Conservation (phyloP, 2,329 filamentous ascomycete species). For the Scopulariopsis brevicaulis region DNA sequence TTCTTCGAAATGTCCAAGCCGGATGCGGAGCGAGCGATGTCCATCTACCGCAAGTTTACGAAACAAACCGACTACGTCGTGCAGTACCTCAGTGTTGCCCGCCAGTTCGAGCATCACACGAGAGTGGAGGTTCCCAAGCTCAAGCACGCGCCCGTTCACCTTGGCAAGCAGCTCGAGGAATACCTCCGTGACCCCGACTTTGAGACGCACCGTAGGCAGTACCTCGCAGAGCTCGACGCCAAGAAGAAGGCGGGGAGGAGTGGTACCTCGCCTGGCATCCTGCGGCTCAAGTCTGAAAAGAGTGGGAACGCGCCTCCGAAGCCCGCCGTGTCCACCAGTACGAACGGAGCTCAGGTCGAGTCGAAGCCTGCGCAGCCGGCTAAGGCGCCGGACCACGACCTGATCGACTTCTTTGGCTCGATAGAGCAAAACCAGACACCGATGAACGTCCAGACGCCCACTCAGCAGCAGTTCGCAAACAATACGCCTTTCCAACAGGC, state of each 20-base stretch:
- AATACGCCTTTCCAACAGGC: conserved; percentile 21
- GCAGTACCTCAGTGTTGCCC: conserved; percentile 74
- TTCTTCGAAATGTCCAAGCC: conserved; percentile 97
- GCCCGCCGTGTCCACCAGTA: conserved; percentile 17
- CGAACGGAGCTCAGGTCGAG: neutral
- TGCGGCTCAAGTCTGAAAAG: conserved; percentile 22
- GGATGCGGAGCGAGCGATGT: conserved; percentile 83
- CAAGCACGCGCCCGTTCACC: conserved; percentile 89
- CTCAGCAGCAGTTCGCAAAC: conserved; percentile 20
- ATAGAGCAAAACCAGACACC: conserved; percentile 82
- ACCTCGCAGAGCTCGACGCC: conserved; percentile 75
- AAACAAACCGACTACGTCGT: conserved; percentile 89
- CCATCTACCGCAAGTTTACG: conserved; percentile 86
- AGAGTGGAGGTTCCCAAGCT: conserved; percentile 90
- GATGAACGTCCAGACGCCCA: conserved; percentile 36
- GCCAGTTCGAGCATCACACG: conserved; percentile 86
- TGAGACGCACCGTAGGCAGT: conserved; percentile 84
- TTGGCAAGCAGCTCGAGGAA: conserved; percentile 83
- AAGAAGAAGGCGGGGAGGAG: conserved; percentile 36
- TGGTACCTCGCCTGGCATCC: conserved; percentile 17
- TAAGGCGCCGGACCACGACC: conserved; percentile 61
- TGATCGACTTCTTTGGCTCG: conserved; percentile 91
- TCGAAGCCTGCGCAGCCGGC: conserved; percentile 17
- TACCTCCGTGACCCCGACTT: conserved; percentile 94
- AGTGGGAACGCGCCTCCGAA: conserved; percentile 19